A percentile compares a stretch with the other conserved stretches of the same genome.
Evolutionary conservation across 495 filamentous ascomycete species (phyloP).

Genomic region (Penicillium cinerascens): DNA sequence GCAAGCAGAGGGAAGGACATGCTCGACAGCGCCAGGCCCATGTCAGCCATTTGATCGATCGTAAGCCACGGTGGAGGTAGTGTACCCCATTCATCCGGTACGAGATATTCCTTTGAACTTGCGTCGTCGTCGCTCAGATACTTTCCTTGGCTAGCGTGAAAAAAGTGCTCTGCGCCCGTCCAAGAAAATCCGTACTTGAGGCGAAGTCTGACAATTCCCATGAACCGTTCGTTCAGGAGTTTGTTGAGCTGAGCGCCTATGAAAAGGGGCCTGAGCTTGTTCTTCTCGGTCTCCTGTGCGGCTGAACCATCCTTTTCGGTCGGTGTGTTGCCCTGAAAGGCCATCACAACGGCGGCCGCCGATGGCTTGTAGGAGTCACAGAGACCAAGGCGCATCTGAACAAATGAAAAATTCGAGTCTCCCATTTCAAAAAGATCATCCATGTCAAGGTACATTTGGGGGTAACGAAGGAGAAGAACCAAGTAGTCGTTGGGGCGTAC

Average conservation of each 20-base stretch:
- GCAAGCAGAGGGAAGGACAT: slow-evolving; percentile 67
- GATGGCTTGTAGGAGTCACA: slow-evolving; percentile 49
- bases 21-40: slow-evolving; percentile 1
- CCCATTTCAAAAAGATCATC: slow-evolving; percentile 39
- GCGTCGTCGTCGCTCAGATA: slow-evolving; percentile 2
- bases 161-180: slow-evolving; percentile 65
- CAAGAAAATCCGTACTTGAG: slow-evolving; percentile 53
- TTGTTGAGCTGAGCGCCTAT: slow-evolving; percentile 70
- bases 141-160: slow-evolving; percentile 43
- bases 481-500: slow-evolving; percentile 65
- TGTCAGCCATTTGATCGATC: slow-evolving; percentile 50
- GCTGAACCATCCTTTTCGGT: background rate
- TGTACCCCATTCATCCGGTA: slow-evolving; percentile 25
- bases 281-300: background rate
- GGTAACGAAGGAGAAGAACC: slow-evolving; percentile 71
- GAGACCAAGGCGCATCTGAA: slow-evolving; percentile 46
- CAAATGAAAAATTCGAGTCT: background rate
- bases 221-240: slow-evolving; percentile 65
- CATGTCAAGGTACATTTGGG: slow-evolving; percentile 52
- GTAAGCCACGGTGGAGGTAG: slow-evolving; percentile 32
- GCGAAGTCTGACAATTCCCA: slow-evolving; percentile 60
- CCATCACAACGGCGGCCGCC: slow-evolving; percentile 36
- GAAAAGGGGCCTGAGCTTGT: slow-evolving; percentile 48
- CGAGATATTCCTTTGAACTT: slow-evolving; percentile 7
- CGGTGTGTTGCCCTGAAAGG: slow-evolving; percentile 38